Evolutionary conservation across 495 filamentous ascomycete species (phyloP), one percentile per base, ranked within the genome.

Genomic region (Neurospora sp.): DNA sequence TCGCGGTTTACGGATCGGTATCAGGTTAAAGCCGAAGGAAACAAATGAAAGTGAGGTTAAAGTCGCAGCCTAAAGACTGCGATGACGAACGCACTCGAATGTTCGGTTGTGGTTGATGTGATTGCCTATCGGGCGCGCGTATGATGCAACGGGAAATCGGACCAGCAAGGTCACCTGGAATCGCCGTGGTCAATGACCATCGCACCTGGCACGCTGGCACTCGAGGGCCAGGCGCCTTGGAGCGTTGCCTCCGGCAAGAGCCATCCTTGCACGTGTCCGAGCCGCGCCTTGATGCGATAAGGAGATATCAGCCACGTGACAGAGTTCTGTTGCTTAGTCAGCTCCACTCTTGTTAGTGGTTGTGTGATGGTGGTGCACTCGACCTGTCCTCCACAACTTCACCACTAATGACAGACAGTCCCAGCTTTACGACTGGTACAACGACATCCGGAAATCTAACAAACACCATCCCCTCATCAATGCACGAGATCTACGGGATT

Each of bases 111-210:
- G 69, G 68, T 61, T 59, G 69, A 70, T 41, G 59, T 22, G 72
- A 75, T 71, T 80, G 76, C 74, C 77, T 80, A 74, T 76, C 71
- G 71, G 68, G 74, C 53, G 53, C 53, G 53, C 68, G 59, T 72
- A 73, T 78, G 78, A 77, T 80, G 77, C 77, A 76, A 74, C 68
- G 65, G 71, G 35, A 72, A 44, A 70, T 27, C 72, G 69, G 59
- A 18, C 70, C 73, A 74, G 59, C 71, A 42, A 72, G 44, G 73
- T 71, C 72, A 53, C 65, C 53, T 65, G 53, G 53, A 65, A 65
- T 65, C 27, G 53, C 53, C 22, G 27, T 59, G 20, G 45, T 59
- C n/a, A 59, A 59, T 53, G 45, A 59, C 47, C 20, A 59, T 59
- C 47, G 45, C 45, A 59, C 47, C 47, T 59, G 47, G 47, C 47